Base-by-base conservation (phyloP, 2,329 filamentous ascomycete genomes). In the Teratosphaeria nubilosa region DNA sequence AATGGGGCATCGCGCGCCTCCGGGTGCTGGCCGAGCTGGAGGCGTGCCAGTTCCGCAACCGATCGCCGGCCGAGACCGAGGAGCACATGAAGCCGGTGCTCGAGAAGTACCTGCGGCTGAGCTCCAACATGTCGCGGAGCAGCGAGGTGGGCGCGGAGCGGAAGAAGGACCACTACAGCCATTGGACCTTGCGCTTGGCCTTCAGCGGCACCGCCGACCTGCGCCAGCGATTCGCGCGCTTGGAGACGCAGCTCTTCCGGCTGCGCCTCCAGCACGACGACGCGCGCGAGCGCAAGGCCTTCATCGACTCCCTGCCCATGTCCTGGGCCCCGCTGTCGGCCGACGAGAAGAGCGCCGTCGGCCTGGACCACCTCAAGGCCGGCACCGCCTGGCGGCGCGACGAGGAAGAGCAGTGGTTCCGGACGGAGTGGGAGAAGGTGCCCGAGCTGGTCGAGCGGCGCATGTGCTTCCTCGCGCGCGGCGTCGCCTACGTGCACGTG, bases 91-190 rank as follows among this genome's bases (percentile, higher is more conserved):
- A 86, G 70, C 86, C 89, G 7, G 82, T 96, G 51, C 82, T 97
- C 55, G 84, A 91, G 60, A 96, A 96, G 75, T 88, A 90, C 73
- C 80, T 96, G 4, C 88, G 88, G 0, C 84, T 96, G 20, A 84
- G 86, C 61, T 82, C 87, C 51, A 92, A 91, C 69, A 86, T 83
- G 57, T 88, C 88, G 0, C 75, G 78, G 24, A 76, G 77, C 14
- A 73, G 74, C 11, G 77, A 78, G 31, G 75, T 92, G 14, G 80
- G 82, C 25, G 75, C 10, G 52, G 90, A 99, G 75, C 82, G 92
- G 30, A 88, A 92, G 73, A 95, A 94, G 71, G 94, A 99, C 67
- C 94, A 99, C 75, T 99, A 97, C 75, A 94, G 89, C 58, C 94
- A 99, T 74, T 99, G 96, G 72, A 99, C 97, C 61, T 82, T 99